A percentile compares a stretch with the other conserved stretches of the same genome.
phyloP scores from a whole-genome alignment of 78 protist genomes.

The Dictyostelium capitatum region DNA sequence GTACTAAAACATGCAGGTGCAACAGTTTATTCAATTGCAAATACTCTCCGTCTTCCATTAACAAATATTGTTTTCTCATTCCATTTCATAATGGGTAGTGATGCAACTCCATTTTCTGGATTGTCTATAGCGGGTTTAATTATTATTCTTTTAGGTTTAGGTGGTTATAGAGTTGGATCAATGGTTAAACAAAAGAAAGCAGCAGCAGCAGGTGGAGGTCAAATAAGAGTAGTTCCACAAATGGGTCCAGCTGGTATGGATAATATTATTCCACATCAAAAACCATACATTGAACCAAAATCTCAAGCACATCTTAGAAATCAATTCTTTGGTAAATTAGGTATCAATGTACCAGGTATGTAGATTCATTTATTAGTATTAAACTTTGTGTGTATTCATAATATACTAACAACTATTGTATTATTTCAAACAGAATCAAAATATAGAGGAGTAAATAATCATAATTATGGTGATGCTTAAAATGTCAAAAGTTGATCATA shows the following conservation, averaged over 20 bases:
- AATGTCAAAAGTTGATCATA: no score
- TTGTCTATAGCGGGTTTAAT: constrained; percentile 43
- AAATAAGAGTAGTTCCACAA: background rate
- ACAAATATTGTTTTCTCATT: constrained; percentile 64
- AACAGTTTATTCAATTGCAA: constrained; percentile 71
- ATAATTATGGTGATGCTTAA: background rate
- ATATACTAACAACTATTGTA: no score
- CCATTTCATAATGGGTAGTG: constrained; percentile 5
- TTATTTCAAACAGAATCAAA: no score
- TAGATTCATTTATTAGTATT: no score
- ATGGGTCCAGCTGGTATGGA: constrained; percentile 72
- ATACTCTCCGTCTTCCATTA: constrained; percentile 61
- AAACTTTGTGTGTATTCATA: no score
- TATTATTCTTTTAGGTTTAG: constrained; percentile 38
- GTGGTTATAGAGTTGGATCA: constrained; percentile 56
- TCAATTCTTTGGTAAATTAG: constrained; percentile 68
- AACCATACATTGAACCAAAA: constrained; percentile 26
- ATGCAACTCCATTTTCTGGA: constrained; percentile 26
- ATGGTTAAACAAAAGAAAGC: constrained; percentile 42
- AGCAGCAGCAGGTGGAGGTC: background rate
- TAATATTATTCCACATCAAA: constrained; percentile 30
- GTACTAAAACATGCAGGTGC: constrained; percentile 71
- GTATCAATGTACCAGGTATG: constrained; percentile 42
- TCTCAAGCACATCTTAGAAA: constrained; percentile 46
- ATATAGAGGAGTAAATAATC: background rate